Evolutionary conservation across 306 rosid genomes (phyloP).

Genomic region (Abrus precatorius): DNA sequence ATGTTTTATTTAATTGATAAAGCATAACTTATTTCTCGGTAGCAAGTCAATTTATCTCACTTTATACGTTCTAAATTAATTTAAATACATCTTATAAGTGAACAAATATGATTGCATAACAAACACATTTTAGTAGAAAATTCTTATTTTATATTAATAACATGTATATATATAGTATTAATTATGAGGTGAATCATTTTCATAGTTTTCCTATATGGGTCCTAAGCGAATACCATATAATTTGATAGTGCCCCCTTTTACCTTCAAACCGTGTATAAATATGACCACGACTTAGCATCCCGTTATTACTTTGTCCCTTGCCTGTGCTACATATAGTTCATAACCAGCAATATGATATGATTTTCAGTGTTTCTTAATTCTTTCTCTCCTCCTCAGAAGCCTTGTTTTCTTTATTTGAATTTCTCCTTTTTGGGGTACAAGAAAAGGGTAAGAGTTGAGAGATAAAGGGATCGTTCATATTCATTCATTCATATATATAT

Average conservation of each 20-base stretch:
- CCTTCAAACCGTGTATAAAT: constrained; percentile 25
- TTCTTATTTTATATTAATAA: not conserved
- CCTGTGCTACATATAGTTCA: not conserved
- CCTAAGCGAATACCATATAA: constrained; percentile 8
- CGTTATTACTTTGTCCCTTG: not conserved
- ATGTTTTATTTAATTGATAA: not conserved
- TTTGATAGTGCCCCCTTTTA: not conserved
- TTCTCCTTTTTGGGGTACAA: not conserved
- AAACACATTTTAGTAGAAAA: not conserved
- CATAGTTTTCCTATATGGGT: not conserved
- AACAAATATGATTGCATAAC: too few relatives aligned
- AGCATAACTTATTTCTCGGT: too few relatives aligned
- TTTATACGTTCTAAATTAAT: too few relatives aligned
- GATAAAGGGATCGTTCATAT: not conserved
- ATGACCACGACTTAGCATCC: constrained; percentile 35
- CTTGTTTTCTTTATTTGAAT: constrained; percentile 5
- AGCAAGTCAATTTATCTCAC: too few relatives aligned
- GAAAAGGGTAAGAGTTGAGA: constrained; percentile 4
- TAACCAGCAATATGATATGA: not conserved
- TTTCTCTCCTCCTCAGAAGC: not conserved
- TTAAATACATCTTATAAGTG: too few relatives aligned
- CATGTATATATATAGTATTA: not conserved
- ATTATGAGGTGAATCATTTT: not conserved
- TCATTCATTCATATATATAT: constrained; percentile 1
- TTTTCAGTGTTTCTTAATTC: not conserved